Evolutionary conservation across 257 asterid genomes (phyloP).

Genomic region (Nicotiana tabacum): DNA sequence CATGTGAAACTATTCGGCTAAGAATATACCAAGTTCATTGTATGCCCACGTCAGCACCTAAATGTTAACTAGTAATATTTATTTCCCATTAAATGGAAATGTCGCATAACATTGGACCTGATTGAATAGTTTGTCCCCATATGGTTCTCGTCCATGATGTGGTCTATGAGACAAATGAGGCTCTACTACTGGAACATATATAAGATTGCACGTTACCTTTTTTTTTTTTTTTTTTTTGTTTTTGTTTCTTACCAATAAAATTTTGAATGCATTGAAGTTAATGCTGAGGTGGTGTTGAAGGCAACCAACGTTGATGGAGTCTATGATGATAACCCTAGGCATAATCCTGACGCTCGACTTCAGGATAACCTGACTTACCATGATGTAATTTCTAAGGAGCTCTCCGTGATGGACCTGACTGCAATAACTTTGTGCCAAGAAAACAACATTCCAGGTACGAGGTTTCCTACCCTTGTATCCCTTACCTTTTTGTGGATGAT

Average conservation of each 20-base stretch:
- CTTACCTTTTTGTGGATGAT: neutral
- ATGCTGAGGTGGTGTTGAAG: conserved; percentile 95
- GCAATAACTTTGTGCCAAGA: conserved; percentile 98
- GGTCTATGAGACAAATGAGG: neutral
- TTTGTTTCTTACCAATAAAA: neutral
- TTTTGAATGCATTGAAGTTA: conserved; percentile 38
- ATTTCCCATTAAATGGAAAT: neutral
- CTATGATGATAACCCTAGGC: conserved; percentile 69
- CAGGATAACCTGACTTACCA: conserved; percentile 69
- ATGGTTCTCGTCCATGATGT: conserved; percentile 1
- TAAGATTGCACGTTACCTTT: neutral
- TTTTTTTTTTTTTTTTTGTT: neutral
- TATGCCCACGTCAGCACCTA: neutral
- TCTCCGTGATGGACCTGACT: conserved; percentile 93
- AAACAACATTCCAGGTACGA: conserved; percentile 82
- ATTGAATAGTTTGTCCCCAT: neutral
- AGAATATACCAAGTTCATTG: neutral
- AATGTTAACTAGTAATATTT: neutral
- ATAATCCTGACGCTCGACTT: conserved; percentile 67
- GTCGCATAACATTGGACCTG: neutral
- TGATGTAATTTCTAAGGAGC: conserved; percentile 79
- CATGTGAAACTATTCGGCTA: neutral
- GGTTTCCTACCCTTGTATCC: conserved; percentile 9
- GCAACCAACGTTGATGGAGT: conserved; percentile 97
- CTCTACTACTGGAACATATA: conserved; percentile 1